A percentile compares a stretch with the other conserved stretches of the same genome.
Conservation (phyloP, 2,329 filamentous ascomycete genomes). For the Microdochium bolleyi region DNA sequence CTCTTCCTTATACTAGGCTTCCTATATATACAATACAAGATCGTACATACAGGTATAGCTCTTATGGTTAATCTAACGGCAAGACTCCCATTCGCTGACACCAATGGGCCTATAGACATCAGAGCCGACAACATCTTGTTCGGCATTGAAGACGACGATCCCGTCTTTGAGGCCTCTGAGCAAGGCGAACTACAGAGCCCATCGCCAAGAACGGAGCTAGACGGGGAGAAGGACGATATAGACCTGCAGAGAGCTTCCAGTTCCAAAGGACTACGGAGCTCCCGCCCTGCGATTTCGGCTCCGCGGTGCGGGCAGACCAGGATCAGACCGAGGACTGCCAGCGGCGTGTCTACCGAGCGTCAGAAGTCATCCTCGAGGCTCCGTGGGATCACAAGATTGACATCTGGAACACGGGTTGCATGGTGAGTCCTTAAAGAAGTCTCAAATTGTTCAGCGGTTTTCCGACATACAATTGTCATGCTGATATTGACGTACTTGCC, state of each 20-base stretch:
- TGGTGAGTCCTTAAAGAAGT: conserved; percentile 28
- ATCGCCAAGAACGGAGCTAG: conserved; percentile 29
- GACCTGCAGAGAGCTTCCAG: conserved; percentile 26
- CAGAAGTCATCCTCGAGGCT: conserved; percentile 36
- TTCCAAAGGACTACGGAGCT: conserved; percentile 19
- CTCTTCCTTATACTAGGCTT: conserved; percentile 35
- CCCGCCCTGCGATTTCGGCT: conserved; percentile 43
- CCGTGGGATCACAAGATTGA: conserved; percentile 40
- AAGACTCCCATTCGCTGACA: background rate
- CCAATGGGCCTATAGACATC: conserved; percentile 21
- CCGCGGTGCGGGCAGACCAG: conserved; percentile 26
- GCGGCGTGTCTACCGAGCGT: conserved; percentile 29
- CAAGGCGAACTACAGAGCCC: conserved; percentile 29
- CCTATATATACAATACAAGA: conserved; percentile 33
- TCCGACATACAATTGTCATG: too few relatives aligned
- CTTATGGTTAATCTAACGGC: background rate
- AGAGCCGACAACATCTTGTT: conserved; percentile 38
- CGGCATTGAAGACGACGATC: conserved; percentile 27
- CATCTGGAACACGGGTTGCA: conserved; percentile 43
- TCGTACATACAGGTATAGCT: conserved; percentile 35
- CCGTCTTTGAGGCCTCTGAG: conserved; percentile 29
- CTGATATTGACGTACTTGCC: too few relatives aligned
- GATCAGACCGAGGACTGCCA: conserved; percentile 27
- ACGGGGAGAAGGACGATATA: conserved; percentile 33
- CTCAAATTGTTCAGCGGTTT: too few relatives aligned